phyloP scores from a whole-genome alignment of 495 filamentous ascomycete species.

The Aspergillus campestris region DNA sequence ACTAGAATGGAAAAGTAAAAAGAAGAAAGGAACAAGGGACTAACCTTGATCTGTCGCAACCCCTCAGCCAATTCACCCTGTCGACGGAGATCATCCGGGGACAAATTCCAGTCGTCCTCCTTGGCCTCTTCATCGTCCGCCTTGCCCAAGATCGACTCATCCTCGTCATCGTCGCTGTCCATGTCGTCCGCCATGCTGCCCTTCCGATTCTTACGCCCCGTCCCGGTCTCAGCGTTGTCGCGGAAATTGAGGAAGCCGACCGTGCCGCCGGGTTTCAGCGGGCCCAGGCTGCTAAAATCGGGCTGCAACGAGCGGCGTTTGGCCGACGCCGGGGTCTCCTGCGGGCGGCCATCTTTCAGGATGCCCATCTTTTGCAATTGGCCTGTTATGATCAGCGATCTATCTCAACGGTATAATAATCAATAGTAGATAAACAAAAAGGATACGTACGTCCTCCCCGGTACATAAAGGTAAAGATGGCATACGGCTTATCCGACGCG shows the following conservation, averaged over 20 bases:
- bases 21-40: constrained; percentile 15
- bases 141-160: constrained; percentile 46
- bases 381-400: constrained; percentile 39
- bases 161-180: constrained; percentile 64
- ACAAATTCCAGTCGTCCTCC: constrained; percentile 51
- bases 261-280: constrained; percentile 70
- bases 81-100: constrained; percentile 71
- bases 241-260: constrained; percentile 89
- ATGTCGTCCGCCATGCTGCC: constrained; percentile 53
- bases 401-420: constrained; percentile 3
- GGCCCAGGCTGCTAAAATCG: constrained; percentile 77
- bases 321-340: constrained; percentile 44
- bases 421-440: background rate
- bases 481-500: constrained; percentile 88
- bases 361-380: constrained; percentile 95
- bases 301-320: constrained; percentile 72
- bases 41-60: constrained; percentile 84
- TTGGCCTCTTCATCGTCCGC: constrained; percentile 69
- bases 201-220: constrained; percentile 48
- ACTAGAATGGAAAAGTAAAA: background rate
- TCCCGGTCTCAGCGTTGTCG: constrained; percentile 49
- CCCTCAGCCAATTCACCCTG: constrained; percentile 85
- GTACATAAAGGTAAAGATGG: constrained; percentile 96
- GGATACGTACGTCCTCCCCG: constrained; percentile 76
- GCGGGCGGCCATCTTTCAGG: constrained; percentile 50